These are phyloP conservation scores for Beta lomatogona DNA, from an alignment of 179 eudicot genomes.

Conservation along the genomic window DNA sequence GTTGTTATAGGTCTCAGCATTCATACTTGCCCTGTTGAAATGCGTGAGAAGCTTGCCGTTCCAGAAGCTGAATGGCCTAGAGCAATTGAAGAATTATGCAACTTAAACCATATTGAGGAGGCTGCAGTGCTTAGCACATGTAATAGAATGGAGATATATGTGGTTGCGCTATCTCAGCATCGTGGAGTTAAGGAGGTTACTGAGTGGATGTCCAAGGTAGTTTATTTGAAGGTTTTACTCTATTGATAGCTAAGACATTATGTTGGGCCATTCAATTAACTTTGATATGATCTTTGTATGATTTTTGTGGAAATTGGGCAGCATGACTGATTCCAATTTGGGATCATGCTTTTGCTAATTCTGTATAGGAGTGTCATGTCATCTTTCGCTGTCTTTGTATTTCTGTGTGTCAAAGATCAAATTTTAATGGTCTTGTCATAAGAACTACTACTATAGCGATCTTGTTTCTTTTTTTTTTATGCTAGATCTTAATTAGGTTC, in stretches of 20 bases:
- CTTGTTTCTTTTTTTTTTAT: no score
- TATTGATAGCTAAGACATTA: no score
- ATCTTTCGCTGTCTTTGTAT: no score
- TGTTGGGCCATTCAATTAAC: no score
- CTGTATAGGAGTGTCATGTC: background rate
- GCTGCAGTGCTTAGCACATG: slow-evolving; percentile 57
- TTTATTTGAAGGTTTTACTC: background rate
- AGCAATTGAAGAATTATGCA: slow-evolving; percentile 51
- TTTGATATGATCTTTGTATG: background rate
- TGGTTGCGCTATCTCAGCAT: slow-evolving; percentile 53
- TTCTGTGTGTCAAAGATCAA: background rate
- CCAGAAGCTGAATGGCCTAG: slow-evolving; percentile 62
- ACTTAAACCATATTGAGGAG: slow-evolving; percentile 53
- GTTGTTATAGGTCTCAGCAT: slow-evolving; percentile 49
- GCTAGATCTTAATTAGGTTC: background rate
- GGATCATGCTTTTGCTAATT: background rate
- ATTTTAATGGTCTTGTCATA: no score
- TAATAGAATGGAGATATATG: slow-evolving; percentile 57
- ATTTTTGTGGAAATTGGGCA: background rate
- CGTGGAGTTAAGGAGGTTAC: slow-evolving; percentile 59
- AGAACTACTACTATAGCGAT: no score
- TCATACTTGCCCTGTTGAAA: slow-evolving; percentile 49
- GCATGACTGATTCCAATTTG: background rate
- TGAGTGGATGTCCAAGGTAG: slow-evolving; percentile 57
- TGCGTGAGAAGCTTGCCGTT: slow-evolving; percentile 56